Evolutionary conservation across 495 filamentous ascomycete genomes (phyloP), one percentile per base, ranked within the genome.

Genomic region (Xylaria curta): DNA sequence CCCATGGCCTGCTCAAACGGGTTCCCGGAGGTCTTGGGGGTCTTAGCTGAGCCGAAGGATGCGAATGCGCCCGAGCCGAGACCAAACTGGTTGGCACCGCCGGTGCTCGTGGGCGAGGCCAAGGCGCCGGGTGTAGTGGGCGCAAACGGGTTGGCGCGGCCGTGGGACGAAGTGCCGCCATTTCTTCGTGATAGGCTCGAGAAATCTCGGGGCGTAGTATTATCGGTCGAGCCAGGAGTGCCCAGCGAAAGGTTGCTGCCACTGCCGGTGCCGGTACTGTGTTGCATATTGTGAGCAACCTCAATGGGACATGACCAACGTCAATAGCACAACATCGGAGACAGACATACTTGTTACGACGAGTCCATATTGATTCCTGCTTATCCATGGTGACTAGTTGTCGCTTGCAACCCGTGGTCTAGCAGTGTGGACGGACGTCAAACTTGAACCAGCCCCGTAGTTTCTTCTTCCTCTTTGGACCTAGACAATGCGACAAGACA

Each of bases 61-160:
- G 97, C 96, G 82, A 99, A 99, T 54, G 96, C 96, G 71, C 96
- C 96, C 42, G 93, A 94, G 51, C 96, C 96, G 42, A 99, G 87
- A 66, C 94, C 94, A 79, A 99, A 99, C 63, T 95, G 95, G 68
- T 91, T 94, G 8, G 97, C 97, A 70, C 94, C 96, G 73, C 91
- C 92, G 67, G 90, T 86, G 24, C 93, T 96, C 10, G 96, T 95
- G 33, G 96, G 97, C 21, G 92, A 90, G n/a, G 97, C 86, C 47
- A 88, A 86, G 69, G 86, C 86, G 26, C 89, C 89, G 44, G 94
- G 93, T 36, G 93, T 90, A 33, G 92, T 89, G 72, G 91, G 87
- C 81, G 91, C 93, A 84, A 97, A 97, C 28, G 96, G 94, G 82
- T 97, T 97, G 72, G 89, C 87, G 82, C 92, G 91, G 69, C 90